phyloP scores from a whole-genome alignment of 1,284 basidiomycete species.

The Marasmius fiardii region DNA sequence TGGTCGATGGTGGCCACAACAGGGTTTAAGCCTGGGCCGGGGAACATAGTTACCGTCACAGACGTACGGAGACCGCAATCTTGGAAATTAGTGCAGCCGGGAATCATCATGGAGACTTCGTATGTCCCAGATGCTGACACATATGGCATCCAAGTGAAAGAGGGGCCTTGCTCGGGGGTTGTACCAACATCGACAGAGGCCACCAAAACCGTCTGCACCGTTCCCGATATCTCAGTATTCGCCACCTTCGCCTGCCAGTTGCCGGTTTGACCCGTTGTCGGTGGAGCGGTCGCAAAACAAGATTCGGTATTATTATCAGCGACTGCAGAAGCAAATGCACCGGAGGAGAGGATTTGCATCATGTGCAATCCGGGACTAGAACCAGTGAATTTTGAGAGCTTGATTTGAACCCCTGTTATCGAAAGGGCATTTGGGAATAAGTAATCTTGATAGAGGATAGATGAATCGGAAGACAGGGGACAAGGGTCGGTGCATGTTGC shows the following conservation, averaged over 20 bases:
- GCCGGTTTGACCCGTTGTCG: slow-evolving; percentile 62
- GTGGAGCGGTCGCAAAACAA: slow-evolving; percentile 73
- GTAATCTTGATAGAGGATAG: slow-evolving; percentile 86
- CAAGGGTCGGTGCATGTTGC: slow-evolving; percentile 69
- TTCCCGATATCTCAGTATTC: slow-evolving; percentile 75
- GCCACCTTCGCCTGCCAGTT: slow-evolving; percentile 65
- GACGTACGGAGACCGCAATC: slow-evolving; percentile 82
- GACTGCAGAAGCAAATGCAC: slow-evolving; percentile 80
- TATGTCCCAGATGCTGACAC: slow-evolving; percentile 88
- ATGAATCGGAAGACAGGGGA: slow-evolving; percentile 71
- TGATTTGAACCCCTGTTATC: slow-evolving; percentile 84
- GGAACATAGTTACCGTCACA: slow-evolving; percentile 83
- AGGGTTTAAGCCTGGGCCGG: slow-evolving; percentile 63
- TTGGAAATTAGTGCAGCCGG: slow-evolving; percentile 80
- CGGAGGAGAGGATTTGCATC: slow-evolving; percentile 87
- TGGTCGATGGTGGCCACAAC: slow-evolving; percentile 73
- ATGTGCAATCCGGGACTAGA: slow-evolving; percentile 81
- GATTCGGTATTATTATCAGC: slow-evolving; percentile 58
- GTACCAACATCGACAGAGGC: slow-evolving; percentile 68
- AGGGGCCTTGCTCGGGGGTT: slow-evolving; percentile 56
- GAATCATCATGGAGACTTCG: slow-evolving; percentile 80
- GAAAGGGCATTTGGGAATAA: slow-evolving; percentile 62
- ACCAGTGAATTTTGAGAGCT: slow-evolving; percentile 76
- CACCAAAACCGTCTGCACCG: slow-evolving; percentile 72
- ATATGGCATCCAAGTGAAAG: slow-evolving; percentile 88